Base-by-base conservation (phyloP, 2,329 filamentous ascomycete genomes). In the Penicillium sp. region DNA sequence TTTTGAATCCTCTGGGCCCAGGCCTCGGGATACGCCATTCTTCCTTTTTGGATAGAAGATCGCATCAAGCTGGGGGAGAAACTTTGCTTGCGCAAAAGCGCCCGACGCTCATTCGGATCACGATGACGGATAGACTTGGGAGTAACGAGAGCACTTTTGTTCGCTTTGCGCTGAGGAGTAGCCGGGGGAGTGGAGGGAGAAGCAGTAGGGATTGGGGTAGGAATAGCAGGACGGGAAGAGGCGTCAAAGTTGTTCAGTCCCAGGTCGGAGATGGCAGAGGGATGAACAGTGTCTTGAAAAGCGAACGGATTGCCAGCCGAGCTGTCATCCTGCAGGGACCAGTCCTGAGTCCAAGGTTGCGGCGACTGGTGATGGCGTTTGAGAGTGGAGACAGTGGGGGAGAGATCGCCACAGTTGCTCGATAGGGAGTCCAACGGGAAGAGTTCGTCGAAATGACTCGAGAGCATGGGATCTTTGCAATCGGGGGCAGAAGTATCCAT, bases 1-100 rank as follows among this genome's bases (percentile, higher is more conserved):
- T 82, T 81, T 60, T 85, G 80, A 48, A 85, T 77, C 60, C 83
- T 81, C 65, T 83, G 80, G 42, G 80, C 77, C 84, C 85, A 87
- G 51, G 75, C 68, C 53, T 80, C 72, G 71, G 78, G 69, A 78
- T 76, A 77, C 51, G 73, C 73, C 75, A 76, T 78, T 65, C 70
- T 79, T 61, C 67, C 69, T 61, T 80, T 72, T 74, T 79, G 74
- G 77, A 80, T 79, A 25, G 81, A 81, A 43, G 84, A 79, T 67
- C 80, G 83, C 80, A 84, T 84, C 80, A 86, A 82, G 68, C 81
- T 85, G 46, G 81, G 78, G 26, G 77, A 81, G 59, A 74, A 75
- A 66, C 70, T 82, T 70, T 76, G 78, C 74, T 75, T 79, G 72
- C 72, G 77, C 67, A 76, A 68, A 49, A 72, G 62, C 49, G 70